Conservation (phyloP, 106 monocot genomes). For the Dioscorea alata region DNA sequence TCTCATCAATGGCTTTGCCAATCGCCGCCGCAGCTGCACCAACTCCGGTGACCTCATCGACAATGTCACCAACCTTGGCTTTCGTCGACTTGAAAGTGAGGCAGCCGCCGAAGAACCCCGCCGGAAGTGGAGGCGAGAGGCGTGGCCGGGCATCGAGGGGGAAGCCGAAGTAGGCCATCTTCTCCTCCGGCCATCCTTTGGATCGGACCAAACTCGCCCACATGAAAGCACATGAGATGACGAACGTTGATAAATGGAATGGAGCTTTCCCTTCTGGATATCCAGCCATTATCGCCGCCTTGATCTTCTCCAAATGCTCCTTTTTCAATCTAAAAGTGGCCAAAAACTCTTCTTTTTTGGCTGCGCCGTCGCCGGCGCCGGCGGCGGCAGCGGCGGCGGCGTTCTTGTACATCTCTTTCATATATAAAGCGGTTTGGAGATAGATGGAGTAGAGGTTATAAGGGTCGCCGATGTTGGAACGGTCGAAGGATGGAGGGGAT, state of each 20-base stretch:
- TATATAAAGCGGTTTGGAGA: not conserved
- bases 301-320: not conserved
- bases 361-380: not conserved
- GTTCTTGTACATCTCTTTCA: not conserved
- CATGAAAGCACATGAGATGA: constrained; percentile 16
- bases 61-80: constrained; percentile 1
- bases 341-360: not conserved
- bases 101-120: constrained; percentile 53
- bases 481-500: not conserved
- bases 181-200: not conserved
- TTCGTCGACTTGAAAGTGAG: not conserved
- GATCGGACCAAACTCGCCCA: constrained; percentile 14
- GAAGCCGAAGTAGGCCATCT: constrained; percentile 9
- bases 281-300: not conserved
- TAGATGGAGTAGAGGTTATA: not conserved
- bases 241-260: not conserved
- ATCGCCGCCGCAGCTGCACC: constrained; percentile 20
- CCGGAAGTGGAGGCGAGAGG: constrained; percentile 8
- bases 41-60: constrained; percentile 11
- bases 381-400: not conserved
- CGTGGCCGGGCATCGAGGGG: constrained; percentile 16
- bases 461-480: not conserved
- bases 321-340: not conserved
- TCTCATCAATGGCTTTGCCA: constrained; percentile 3
- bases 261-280: not conserved